These are phyloP conservation scores for Chlamydomonas reinhardtii DNA, from an alignment of 163 green algal genomes.

Conservation along the genomic window DNA sequence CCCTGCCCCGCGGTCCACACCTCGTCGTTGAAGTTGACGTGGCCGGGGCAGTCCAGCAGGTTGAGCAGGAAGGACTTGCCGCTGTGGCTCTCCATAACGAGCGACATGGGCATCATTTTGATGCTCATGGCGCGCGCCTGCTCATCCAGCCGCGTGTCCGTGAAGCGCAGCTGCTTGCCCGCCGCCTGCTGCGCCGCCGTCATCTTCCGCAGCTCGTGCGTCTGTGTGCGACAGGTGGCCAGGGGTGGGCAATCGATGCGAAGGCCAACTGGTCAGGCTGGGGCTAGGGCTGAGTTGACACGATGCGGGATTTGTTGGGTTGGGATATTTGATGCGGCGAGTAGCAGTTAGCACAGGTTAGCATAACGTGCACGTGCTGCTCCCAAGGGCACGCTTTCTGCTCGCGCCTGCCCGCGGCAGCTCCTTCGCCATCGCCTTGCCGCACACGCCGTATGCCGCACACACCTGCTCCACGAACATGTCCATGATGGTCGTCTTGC, in stretches of 20 bases:
- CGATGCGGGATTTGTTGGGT: too few relatives aligned
- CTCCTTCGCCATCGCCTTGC: too few relatives aligned
- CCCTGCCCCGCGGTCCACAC: constrained; percentile 50
- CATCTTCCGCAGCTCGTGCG: constrained; percentile 65
- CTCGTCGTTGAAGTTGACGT: constrained; percentile 99
- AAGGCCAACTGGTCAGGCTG: too few relatives aligned
- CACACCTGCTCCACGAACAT: constrained; percentile 95
- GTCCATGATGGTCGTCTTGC: constrained; percentile 97
- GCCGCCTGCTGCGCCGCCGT: constrained; percentile 54
- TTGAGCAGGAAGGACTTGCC: constrained; percentile 95
- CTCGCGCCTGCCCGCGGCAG: too few relatives aligned
- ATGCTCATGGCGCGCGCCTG: constrained; percentile 93
- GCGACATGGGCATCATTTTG: constrained; percentile 94
- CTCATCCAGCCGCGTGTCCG: constrained; percentile 97
- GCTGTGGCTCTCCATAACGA: constrained; percentile 86
- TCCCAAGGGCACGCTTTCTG: too few relatives aligned
- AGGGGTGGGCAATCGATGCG: too few relatives aligned
- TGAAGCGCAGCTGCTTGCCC: constrained; percentile 88
- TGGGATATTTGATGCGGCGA: too few relatives aligned
- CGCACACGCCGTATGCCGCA: too few relatives aligned
- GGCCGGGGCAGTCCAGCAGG: constrained; percentile 94
- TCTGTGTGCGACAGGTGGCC: too few relatives aligned
- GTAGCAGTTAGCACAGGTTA: too few relatives aligned
- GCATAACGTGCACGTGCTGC: too few relatives aligned
- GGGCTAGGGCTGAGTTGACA: too few relatives aligned